Conservation (phyloP, 2,329 filamentous ascomycete genomes). For the Biscogniauxia marginata region DNA sequence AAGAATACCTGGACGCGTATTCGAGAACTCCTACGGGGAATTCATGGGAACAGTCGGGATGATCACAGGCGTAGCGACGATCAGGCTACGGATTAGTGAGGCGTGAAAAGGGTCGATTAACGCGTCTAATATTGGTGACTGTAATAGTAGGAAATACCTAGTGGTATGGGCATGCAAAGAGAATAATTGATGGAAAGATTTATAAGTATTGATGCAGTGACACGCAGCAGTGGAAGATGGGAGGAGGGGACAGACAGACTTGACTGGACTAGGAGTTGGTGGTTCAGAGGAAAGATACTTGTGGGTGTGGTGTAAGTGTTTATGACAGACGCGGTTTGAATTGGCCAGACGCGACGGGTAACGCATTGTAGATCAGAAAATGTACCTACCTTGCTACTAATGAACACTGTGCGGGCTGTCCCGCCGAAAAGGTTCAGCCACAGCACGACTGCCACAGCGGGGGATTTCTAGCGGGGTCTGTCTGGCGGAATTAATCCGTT, state of each 20-base stretch:
- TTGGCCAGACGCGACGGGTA: conserved; percentile 17
- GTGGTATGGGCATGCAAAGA: neutral
- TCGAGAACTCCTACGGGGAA: conserved; percentile 27
- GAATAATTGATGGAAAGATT: conserved; percentile 9
- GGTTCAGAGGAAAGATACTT: conserved; percentile 8
- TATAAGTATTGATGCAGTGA: conserved; percentile 12
- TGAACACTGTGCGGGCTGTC: conserved; percentile 15
- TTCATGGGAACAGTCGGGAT: conserved; percentile 31
- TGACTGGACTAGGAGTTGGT: neutral
- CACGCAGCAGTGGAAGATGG: conserved; percentile 3
- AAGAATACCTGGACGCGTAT: conserved; percentile 34
- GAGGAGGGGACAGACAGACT: neutral
- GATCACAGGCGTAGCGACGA: conserved; percentile 1
- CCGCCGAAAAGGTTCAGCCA: conserved; percentile 2
- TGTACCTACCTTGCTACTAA: neutral
- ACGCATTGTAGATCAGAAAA: conserved; percentile 1
- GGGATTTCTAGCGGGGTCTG: too few species aligned
- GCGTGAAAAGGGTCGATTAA: neutral
- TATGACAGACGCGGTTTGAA: conserved; percentile 20
- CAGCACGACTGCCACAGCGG: conserved; percentile 6
- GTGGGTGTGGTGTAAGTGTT: conserved; percentile 19
- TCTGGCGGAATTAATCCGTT: too few species aligned
- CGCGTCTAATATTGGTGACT: conserved; percentile 1
- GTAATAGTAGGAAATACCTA: neutral
- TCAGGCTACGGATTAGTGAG: neutral